Percentiles rank a stretch among this genome's conserved stretches.
Evolutionary conservation across 1,139 yeast species (phyloP).

Genomic region (Pichia cactophila): DNA sequence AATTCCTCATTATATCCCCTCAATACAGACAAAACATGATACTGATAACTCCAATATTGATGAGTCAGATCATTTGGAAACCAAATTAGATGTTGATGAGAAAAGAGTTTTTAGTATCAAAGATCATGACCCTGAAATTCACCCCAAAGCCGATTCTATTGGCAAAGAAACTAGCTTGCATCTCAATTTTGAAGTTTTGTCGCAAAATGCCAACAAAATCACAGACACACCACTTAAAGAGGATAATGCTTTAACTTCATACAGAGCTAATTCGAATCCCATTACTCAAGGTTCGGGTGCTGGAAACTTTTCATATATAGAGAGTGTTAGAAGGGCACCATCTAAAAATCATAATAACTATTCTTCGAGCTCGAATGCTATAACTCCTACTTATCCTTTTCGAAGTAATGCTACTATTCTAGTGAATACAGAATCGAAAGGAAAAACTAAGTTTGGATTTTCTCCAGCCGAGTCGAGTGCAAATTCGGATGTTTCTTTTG

Average conservation of each 20-base stretch:
- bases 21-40: not conserved
- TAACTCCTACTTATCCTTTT: constrained; percentile 2
- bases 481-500: constrained; percentile 8
- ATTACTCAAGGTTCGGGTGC: constrained; percentile 7
- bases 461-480: constrained; percentile 9
- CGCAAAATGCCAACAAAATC: not conserved
- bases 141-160: not conserved
- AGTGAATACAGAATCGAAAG: not conserved
- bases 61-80: not conserved
- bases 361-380: not conserved
- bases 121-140: too few relatives aligned
- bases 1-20: constrained; percentile 19
- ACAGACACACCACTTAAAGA: not conserved
- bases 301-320: constrained; percentile 7
- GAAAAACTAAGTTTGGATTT: not conserved
- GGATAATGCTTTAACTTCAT: not conserved
- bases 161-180: not conserved
- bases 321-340: constrained; percentile 11
- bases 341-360: not conserved
- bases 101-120: too few relatives aligned
- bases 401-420: not conserved
- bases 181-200: not conserved
- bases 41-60: not conserved
- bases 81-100: too few relatives aligned
- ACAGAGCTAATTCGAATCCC: not conserved